Percentiles rank a stretch among this genome's conserved stretches.
Conservation (phyloP, 495 filamentous ascomycete genomes). For the Chaetomium cochliodes region DNA sequence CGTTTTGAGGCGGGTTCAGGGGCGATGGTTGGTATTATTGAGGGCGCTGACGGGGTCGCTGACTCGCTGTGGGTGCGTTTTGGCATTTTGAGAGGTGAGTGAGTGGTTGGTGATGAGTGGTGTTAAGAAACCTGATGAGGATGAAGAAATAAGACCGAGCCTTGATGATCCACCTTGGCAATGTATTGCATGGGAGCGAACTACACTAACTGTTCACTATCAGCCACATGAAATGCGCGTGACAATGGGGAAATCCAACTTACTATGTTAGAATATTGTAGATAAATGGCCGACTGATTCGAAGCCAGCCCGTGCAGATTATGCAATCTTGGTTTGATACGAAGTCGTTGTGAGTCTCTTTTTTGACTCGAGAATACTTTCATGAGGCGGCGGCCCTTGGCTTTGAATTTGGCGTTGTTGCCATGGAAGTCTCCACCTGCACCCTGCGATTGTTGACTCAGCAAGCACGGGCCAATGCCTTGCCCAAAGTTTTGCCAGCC, state of each 20-base stretch:
- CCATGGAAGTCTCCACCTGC: no score
- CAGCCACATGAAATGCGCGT: background rate
- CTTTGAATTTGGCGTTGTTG: no score
- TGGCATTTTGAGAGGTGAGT: slow-evolving; percentile 18
- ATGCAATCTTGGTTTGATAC: no score
- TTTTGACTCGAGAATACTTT: no score
- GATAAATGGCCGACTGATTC: background rate
- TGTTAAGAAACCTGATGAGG: slow-evolving; percentile 7
- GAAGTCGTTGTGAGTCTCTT: no score
- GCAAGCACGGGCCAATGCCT: no score
- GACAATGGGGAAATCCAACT: background rate
- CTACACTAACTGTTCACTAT: background rate
- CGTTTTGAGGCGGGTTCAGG: slow-evolving; percentile 22
- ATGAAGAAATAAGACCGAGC: background rate
- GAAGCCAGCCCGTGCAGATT: background rate
- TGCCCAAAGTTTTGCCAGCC: no score
- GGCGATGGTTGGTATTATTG: background rate
- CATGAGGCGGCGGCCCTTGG: no score
- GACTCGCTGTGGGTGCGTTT: slow-evolving; percentile 27
- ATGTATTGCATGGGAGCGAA: background rate
- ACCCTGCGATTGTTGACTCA: background rate
- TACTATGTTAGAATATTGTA: background rate
- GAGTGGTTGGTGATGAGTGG: slow-evolving; percentile 1
- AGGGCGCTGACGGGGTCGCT: background rate
- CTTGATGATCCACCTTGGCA: slow-evolving; percentile 6